Base-by-base conservation (phyloP, 2,329 filamentous ascomycete genomes). In the Fusarium humuli region DNA sequence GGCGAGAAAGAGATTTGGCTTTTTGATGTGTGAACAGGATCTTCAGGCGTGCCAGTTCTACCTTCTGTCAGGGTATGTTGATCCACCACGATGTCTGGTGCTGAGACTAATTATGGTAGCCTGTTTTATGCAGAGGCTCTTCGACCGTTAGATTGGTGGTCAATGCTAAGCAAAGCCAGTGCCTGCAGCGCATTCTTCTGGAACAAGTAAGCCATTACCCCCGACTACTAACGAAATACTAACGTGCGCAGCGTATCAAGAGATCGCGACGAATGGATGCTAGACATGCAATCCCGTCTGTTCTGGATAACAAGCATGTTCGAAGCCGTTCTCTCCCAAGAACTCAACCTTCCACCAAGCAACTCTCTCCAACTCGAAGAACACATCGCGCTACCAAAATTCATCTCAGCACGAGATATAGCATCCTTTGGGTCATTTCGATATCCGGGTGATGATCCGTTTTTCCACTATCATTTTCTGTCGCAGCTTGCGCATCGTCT, bases 301-400 rank as follows among this genome's bases (percentile, higher is more conserved):
- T 71, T 71, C 14, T 71, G 69, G 69, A 71, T 71, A n/a, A 71
- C 69, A 11, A 71, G 68, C 46, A 71, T 71, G 68, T 71, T 71
- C 1, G 68, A 69, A 59, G 68, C 69, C 0, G 69, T 71, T 1
- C 61, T 71, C 1, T 71, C 68, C 0, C 68, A 71, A 22, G 69
- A 71, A 23, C 68, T 71, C 0, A 54, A 71, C 9, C 64, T 71
- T 0, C 69, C 69, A 2, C 69, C 65, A 0, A 71, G 68, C 2
- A 69, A 71, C 1, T 69, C 64, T 0, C 22, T 71, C 0, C 56
- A 71, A 9, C 58, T 71, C 0, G 68, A 71, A 7, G 69, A 71
- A 11, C 59, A 69, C 0, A 71, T 71, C 4, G 68, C 69, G 0
- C 1, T 71, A 0, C 69, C 69, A 9, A 71, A 71, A 11, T 71